Evolutionary conservation across 2,329 filamentous ascomycete genomes (phyloP).

Genomic region (Aspergillus pseudoterreus): DNA sequence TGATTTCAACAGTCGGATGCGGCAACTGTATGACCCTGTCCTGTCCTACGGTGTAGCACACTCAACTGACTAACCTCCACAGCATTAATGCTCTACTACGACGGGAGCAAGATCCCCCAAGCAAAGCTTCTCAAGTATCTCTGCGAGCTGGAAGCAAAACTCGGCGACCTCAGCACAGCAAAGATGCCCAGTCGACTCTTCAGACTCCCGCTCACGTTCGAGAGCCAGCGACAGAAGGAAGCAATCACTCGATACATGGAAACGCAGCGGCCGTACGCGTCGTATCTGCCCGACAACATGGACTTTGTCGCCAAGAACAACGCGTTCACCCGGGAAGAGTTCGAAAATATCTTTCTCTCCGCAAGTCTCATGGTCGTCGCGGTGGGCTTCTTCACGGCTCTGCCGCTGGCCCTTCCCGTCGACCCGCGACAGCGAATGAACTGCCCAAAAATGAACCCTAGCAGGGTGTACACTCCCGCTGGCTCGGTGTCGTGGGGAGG

Average conservation of each 20-base stretch:
- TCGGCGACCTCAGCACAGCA: constrained; percentile 38
- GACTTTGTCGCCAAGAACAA: constrained; percentile 56
- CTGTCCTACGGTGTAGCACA: neutral
- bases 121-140: constrained; percentile 36
- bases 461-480: constrained; percentile 54
- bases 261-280: constrained; percentile 58
- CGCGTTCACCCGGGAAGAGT: constrained; percentile 46
- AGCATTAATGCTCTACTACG: constrained; percentile 46
- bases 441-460: constrained; percentile 56
- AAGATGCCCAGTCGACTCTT: constrained; percentile 45
- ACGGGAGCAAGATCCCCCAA: constrained; percentile 39
- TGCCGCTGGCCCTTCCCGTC: constrained; percentile 51
- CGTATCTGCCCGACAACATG: constrained; percentile 61
- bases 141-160: constrained; percentile 32
- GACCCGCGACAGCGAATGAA: constrained; percentile 53
- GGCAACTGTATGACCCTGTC: constrained; percentile 30
- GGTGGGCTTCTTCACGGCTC: constrained; percentile 55
- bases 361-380: constrained; percentile 51
- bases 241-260: constrained; percentile 60
- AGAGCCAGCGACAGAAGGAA: constrained; percentile 38
- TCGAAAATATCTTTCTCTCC: constrained; percentile 50
- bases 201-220: constrained; percentile 44
- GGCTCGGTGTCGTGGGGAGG: constrained; percentile 57
- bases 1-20: constrained; percentile 53
- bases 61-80: neutral